phyloP scores from a whole-genome alignment of 768 basidiomycete species.

The Boletus rufocinnamomeus region DNA sequence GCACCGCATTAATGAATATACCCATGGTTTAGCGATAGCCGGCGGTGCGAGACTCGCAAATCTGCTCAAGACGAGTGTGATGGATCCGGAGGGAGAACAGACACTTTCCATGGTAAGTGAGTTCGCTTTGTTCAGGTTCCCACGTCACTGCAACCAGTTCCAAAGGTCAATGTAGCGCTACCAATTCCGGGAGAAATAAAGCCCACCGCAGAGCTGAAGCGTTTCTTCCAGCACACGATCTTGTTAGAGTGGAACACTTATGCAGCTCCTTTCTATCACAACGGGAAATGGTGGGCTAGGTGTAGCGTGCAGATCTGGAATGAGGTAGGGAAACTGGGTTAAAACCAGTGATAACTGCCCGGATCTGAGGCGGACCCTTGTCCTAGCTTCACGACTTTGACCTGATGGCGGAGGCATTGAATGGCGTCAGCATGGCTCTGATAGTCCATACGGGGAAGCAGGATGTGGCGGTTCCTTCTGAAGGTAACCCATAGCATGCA shows the following conservation, averaged over 20 bases:
- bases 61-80: neutral
- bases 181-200: neutral
- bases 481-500: neutral
- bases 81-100: neutral
- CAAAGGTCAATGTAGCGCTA: neutral
- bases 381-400: neutral
- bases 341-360: neutral
- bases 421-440: neutral
- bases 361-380: neutral
- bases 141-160: neutral
- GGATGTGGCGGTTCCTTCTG: neutral
- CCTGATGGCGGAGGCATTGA: neutral
- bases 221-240: neutral
- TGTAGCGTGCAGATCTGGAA: conserved; percentile 1
- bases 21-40: neutral
- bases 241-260: neutral
- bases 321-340: neutral
- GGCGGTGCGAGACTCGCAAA: neutral
- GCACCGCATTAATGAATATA: neutral
- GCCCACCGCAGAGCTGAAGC: no score
- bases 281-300: neutral
- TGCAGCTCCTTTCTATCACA: neutral
- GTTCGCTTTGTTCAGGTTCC: neutral
- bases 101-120: neutral
- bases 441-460: neutral